Evolutionary conservation across 108 stramenopile genomes (phyloP).

Genomic region (Cyclotella cryptica): DNA sequence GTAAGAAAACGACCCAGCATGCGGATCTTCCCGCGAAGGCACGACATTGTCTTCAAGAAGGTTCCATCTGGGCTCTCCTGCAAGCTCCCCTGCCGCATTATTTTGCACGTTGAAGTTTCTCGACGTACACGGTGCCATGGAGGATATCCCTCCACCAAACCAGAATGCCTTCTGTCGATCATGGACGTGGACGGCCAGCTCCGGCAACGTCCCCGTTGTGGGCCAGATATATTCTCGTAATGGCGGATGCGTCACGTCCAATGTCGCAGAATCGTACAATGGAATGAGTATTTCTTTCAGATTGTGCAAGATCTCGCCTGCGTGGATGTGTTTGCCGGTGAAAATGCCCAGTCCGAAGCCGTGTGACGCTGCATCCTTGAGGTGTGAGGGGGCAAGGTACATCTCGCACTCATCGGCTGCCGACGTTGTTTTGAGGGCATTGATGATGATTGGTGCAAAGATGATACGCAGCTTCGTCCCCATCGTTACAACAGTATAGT

Average conservation of each 20-base stretch:
- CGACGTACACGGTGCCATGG: conserved; percentile 61
- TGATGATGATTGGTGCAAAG: too few species aligned
- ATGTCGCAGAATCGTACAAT: conserved; percentile 31
- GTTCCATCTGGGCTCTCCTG: conserved; percentile 28
- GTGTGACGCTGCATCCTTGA: conserved; percentile 61
- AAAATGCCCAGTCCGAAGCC: conserved; percentile 56
- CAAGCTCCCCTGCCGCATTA: conserved; percentile 22
- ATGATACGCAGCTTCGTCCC: too few species aligned
- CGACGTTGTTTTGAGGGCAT: too few species aligned
- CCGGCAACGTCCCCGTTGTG: conserved; percentile 24
- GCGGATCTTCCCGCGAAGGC: conserved; percentile 31
- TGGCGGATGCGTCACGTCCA: conserved; percentile 42
- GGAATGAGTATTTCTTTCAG: conserved; percentile 34
- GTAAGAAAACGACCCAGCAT: conserved; percentile 61
- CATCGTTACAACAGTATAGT: too few species aligned
- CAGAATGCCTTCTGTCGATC: conserved; percentile 33
- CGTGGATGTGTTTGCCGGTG: conserved; percentile 27
- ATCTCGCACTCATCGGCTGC: too few species aligned
- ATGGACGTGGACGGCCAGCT: conserved; percentile 34
- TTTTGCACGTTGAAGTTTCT: conserved; percentile 44
- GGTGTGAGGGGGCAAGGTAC: conserved; percentile 65
- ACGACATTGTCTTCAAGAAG: conserved; percentile 20
- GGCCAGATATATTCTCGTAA: conserved; percentile 61
- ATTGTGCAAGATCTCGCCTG: conserved; percentile 44
- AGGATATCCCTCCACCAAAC: conserved; percentile 54